Conservation (phyloP, 352 stramenopile species). For the Pythium utonaiense region DNA sequence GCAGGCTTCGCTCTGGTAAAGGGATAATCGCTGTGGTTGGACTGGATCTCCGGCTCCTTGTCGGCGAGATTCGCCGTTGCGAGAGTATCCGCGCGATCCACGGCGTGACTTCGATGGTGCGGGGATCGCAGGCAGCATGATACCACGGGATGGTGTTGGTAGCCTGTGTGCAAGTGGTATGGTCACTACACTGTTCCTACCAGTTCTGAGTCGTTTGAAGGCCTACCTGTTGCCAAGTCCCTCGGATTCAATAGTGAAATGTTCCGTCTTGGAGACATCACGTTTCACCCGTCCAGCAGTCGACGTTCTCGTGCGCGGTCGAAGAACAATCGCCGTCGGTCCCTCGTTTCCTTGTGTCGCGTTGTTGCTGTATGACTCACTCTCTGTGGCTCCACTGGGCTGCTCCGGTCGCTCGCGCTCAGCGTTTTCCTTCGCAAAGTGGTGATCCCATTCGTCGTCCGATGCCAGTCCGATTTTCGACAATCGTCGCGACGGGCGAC, state of each 20-base stretch:
- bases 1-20: background rate
- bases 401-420: background rate
- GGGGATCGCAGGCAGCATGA: background rate
- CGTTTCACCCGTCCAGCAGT: background rate
- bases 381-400: background rate
- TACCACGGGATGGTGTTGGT: background rate
- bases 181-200: no score
- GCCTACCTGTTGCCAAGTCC: background rate
- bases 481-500: background rate
- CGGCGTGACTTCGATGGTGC: conserved; percentile 6
- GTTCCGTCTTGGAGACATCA: background rate
- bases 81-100: background rate
- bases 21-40: background rate
- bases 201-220: background rate
- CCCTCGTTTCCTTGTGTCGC: background rate
- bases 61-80: background rate
- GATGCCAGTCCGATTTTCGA: background rate
- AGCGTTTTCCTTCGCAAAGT: background rate
- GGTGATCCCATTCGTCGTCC: background rate
- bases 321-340: background rate
- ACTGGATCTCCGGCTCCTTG: background rate
- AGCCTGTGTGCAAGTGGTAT: background rate
- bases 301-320: background rate
- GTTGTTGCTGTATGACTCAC: background rate
- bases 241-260: background rate